Conservation (phyloP, 345 rosid species). For the Eucalyptus brandiana region DNA sequence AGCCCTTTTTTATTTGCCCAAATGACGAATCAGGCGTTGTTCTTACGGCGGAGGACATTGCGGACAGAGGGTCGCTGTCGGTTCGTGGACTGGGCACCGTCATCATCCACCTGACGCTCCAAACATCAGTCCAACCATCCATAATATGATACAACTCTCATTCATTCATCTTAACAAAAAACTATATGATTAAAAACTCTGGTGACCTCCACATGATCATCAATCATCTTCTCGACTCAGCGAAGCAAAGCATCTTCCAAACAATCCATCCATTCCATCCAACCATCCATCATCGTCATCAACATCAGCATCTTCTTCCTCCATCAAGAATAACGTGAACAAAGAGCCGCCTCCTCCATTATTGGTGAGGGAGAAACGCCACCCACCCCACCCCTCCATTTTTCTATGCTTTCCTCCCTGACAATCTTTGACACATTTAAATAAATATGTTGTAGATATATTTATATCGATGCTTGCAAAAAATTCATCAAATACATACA, state of each 20-base stretch:
- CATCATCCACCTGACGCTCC: background rate
- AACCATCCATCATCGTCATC: background rate
- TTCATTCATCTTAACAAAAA: background rate
- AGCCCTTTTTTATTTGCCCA: background rate
- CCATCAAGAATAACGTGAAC: background rate
- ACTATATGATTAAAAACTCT: background rate
- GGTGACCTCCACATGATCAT: background rate
- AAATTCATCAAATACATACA: background rate
- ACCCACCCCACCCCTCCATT: too few relatives aligned
- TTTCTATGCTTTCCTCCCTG: too few relatives aligned
- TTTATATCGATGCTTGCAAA: background rate
- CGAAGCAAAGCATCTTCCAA: background rate
- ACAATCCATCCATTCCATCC: background rate
- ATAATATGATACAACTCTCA: background rate
- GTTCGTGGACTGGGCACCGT: background rate
- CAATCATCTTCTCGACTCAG: background rate
- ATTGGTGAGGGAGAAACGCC: too few relatives aligned
- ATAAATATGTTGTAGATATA: too few relatives aligned
- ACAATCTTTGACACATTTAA: too few relatives aligned
- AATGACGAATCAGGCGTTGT: background rate
- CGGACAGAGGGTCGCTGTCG: constrained; percentile 11
- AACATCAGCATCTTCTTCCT: background rate
- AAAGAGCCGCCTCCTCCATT: too few relatives aligned
- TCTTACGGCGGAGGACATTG: background rate
- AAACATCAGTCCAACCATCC: background rate